These are phyloP conservation scores for Eutrema yunnanense DNA, from an alignment of 345 rosid species.

Conservation along the genomic window DNA sequence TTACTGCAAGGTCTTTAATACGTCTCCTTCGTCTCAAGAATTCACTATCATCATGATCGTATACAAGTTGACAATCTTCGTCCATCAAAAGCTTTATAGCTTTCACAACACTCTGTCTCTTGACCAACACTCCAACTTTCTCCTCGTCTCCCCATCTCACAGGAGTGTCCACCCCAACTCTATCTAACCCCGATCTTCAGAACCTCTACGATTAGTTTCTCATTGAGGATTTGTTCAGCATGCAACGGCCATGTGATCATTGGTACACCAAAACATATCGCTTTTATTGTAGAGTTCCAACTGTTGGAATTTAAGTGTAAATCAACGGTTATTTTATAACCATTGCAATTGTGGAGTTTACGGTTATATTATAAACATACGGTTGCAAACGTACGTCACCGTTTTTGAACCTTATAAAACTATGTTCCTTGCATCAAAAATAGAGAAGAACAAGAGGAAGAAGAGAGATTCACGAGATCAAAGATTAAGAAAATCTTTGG, in stretches of 20 bases:
- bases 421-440: no score
- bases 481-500: no score
- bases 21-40: constrained; percentile 34
- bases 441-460: no score
- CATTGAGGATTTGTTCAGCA: constrained; percentile 72
- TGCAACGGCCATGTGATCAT: constrained; percentile 81
- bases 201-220: constrained; percentile 57
- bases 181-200: constrained; percentile 48
- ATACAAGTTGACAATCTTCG: constrained; percentile 10
- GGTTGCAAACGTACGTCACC: no score
- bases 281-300: constrained; percentile 83
- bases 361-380: no score
- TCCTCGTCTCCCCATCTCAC: constrained; percentile 7
- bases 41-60: constrained; percentile 25
- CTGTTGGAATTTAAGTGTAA: no score
- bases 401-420: no score
- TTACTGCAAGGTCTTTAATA: constrained; percentile 37
- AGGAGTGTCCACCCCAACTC: constrained; percentile 50
- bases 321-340: no score
- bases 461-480: no score
- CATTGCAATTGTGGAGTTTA: no score
- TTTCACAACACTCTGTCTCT: no score
- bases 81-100: constrained; percentile 32
- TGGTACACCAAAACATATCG: constrained; percentile 51
- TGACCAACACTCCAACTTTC: no score